These are phyloP conservation scores for Aspergillus pseudonomiae DNA, from an alignment of 2,329 filamentous ascomycete species.

Conservation along the genomic window DNA sequence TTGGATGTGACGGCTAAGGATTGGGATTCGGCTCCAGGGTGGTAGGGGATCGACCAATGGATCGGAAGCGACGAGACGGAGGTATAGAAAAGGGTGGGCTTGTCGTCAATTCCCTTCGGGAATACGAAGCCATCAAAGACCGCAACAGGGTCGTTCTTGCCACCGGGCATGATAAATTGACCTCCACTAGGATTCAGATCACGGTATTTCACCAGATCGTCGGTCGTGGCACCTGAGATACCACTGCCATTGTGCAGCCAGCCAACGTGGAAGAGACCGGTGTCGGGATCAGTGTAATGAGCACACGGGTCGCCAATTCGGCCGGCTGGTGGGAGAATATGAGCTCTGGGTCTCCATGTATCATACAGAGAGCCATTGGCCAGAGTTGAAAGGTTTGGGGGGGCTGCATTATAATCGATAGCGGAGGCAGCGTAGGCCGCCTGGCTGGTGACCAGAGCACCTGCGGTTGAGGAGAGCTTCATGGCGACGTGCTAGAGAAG, in stretches of 20 bases:
- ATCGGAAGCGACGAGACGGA: conserved; percentile 51
- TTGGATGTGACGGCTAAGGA: conserved; percentile 49
- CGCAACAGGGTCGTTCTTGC: conserved; percentile 20
- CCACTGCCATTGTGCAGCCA: conserved; percentile 19
- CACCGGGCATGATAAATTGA: conserved; percentile 16
- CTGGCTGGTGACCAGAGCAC: conserved; percentile 1
- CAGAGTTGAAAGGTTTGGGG: conserved; percentile 21
- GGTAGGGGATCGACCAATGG: conserved; percentile 48
- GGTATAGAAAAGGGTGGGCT: conserved; percentile 52
- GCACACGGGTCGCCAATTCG: conserved; percentile 22
- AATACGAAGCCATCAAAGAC: conserved; percentile 24
- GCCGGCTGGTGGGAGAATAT: conserved; percentile 21
- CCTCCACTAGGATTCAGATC: conserved; percentile 18
- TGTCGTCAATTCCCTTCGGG: conserved; percentile 39
- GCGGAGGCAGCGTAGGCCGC: not conserved
- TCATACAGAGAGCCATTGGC: conserved; percentile 18
- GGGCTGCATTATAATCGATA: conserved; percentile 16
- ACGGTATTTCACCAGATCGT: conserved; percentile 19
- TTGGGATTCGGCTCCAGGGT: conserved; percentile 50
- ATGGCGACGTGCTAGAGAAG: not conserved
- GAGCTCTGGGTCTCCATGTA: conserved; percentile 23
- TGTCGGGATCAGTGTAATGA: conserved; percentile 22
- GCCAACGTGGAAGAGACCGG: conserved; percentile 23
- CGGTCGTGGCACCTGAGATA: conserved; percentile 20
- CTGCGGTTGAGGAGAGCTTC: conserved; percentile 3